Base-by-base conservation (phyloP, 2,329 filamentous ascomycete genomes). In the Epichloe gansuensis region DNA sequence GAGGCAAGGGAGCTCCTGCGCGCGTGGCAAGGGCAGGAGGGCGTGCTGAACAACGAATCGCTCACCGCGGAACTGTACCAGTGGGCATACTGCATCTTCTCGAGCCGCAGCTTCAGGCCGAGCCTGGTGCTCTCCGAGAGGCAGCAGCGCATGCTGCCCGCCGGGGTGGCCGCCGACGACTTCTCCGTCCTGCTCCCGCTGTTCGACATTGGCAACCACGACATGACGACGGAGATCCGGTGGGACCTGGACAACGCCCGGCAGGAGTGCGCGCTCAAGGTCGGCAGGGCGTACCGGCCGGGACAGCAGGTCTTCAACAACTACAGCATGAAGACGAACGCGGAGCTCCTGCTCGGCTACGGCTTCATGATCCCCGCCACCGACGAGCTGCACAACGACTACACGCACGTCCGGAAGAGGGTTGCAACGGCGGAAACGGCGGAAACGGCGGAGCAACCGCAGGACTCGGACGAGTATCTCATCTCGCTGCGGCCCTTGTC, bases 291-390 rank as follows among this genome's bases (percentile, higher is more conserved):
- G 1, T 75, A 82, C 58, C 47, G 56, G 4, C 66, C 77, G 0
- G 80, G 81, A 0, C 64, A 78, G 34, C 77, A 81, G 57, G 65
- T 81, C 25, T 82, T 74, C 60, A 87, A 87, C 68, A 88, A 87
- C 63, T 89, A 89, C 61, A 85, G 85, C 34, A 64, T 71, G 60
- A 86, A 87, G 65, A 86, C 84, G 6, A 89, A 89, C 59, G 84
- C 82, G 53, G 83, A 87, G 67, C 68, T 85, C 25, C 71, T 85
- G 1, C 67, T 84, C 2, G 80, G 75, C 0, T 85, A 85, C 59
- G 80, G 80, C 2, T 84, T 84, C 60, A 71, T 77, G 55, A 61
- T 83, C 0, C 72, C 74, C 1, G 67, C 72, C 50, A 71, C 70
- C 0, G 63, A 66, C 0, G 63, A 60, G 4, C 65, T 81, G 52